Evolutionary conservation across 805 yeast species (phyloP), one percentile per base, ranked within the genome.

Genomic region (Kodamaea kakaduensis): DNA sequence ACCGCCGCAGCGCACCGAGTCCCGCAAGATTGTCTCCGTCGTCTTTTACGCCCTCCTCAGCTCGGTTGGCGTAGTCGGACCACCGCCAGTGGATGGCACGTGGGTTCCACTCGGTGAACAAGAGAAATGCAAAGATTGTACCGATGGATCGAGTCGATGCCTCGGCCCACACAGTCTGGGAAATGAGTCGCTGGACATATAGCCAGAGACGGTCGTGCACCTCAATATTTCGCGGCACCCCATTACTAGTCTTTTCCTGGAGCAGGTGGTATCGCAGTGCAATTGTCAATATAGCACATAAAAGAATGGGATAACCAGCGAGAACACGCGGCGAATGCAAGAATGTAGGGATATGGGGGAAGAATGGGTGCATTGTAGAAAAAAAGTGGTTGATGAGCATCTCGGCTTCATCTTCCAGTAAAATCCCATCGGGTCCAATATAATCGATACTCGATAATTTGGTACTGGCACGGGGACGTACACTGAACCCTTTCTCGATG

Each of bases 71-170:
- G 59, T 86, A 84, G 58, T 89, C 95, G 1, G 78, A 61, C 84
- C 90, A 77, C 45, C 87, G 64, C 81, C 88, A 82, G 56, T 88
- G 96, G 41, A 88, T 87, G 3, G 96, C 95, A 36, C 96, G 66
- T 3, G 96, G 96, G 48, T 88, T 87, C 97, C 97, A 89, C 56
- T 90, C 97, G 0, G 96, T 84, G 47, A 86, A 81, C 12, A 89
- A 64, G 32, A 89, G 59, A 51, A 89, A 85, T 1, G 96, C 89
- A 41, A 84, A 70, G 5, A 88, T 80, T 0, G 96, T 86, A 1
- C 96, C 96, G 3, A 88, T 75, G 0, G 93, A 81, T 43, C 96
- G 64, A 5, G 93, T 84, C 40, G 85, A 80, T 0, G 95, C 93
- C 52, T 86, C 96, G 1, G 95, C 96, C 96, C 96, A 88, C 4